Evolutionary conservation across 148 eudicot genomes (phyloP).

Genomic region (Rhododendron henanense): DNA sequence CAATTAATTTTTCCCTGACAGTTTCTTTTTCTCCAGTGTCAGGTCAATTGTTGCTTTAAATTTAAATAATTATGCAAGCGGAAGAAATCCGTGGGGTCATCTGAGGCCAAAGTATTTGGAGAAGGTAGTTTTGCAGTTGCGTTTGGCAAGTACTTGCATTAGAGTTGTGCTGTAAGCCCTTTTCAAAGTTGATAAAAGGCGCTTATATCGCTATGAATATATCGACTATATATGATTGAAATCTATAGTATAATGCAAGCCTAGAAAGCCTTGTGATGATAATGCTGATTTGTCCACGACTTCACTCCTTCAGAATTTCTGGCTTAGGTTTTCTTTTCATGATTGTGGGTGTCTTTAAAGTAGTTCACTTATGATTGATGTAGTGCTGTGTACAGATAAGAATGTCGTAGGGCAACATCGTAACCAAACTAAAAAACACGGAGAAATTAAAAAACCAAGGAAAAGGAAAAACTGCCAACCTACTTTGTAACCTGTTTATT

Average conservation of each 20-base stretch:
- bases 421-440: background rate
- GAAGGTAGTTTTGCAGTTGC: constrained; percentile 42
- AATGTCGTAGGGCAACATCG: background rate
- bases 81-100: constrained; percentile 98
- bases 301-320: background rate
- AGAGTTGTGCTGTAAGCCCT: background rate
- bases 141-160: background rate
- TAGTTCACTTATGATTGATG: background rate
- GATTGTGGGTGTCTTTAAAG: background rate
- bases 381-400: background rate
- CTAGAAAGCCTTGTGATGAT: background rate
- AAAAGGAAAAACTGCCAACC: background rate
- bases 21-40: constrained; percentile 49
- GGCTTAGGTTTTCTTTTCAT: background rate
- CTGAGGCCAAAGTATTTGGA: constrained; percentile 79
- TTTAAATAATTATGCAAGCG: constrained; percentile 92
- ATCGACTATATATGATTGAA: background rate
- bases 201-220: background rate
- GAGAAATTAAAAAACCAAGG: background rate
- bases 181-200: background rate
- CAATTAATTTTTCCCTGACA: background rate
- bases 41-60: constrained; percentile 85
- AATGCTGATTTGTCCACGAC: background rate
- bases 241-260: background rate
- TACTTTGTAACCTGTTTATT: background rate